phyloP scores from a whole-genome alignment of 257 asterid species.

The Solanum megistacrolobum region DNA sequence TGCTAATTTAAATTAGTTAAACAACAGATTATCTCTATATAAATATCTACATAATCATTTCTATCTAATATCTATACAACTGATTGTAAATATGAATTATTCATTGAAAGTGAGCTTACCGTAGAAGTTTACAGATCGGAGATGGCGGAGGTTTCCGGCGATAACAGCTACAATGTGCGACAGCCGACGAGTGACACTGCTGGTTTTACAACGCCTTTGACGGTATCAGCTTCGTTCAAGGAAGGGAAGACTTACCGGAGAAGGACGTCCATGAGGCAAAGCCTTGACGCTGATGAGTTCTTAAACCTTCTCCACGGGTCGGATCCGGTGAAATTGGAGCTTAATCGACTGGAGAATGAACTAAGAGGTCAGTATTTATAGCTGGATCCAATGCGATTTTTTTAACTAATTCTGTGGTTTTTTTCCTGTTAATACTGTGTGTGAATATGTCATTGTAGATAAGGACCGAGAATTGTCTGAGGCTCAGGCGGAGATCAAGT shows the following conservation, averaged over 20 bases:
- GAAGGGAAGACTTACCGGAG: conserved; percentile 52
- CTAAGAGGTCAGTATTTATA: conserved; percentile 71
- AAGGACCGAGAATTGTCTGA: conserved; percentile 79
- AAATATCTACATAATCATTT: neutral
- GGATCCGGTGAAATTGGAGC: conserved; percentile 99
- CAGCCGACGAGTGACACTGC: conserved; percentile 3
- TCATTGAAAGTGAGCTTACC: neutral
- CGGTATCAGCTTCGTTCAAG: conserved; percentile 68
- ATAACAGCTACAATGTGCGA: conserved; percentile 40
- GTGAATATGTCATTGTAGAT: conserved; percentile 27
- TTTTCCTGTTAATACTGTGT: neutral
- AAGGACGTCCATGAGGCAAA: conserved; percentile 78
- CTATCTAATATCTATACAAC: neutral
- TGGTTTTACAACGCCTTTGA: conserved; percentile 25
- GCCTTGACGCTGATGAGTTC: conserved; percentile 89
- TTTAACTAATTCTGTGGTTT: neutral
- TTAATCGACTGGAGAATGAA: conserved; percentile 94
- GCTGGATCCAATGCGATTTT: conserved; percentile 58
- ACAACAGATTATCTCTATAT: neutral
- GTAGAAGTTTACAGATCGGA: conserved; percentile 16
- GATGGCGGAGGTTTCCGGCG: conserved; percentile 77
- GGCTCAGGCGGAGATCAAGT: conserved; percentile 78
- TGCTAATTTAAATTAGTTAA: neutral
- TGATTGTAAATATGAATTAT: neutral
- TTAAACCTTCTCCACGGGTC: conserved; percentile 90